These are phyloP conservation scores for Corchorus capsularis DNA, from an alignment of 345 rosid genomes.

Conservation along the genomic window DNA sequence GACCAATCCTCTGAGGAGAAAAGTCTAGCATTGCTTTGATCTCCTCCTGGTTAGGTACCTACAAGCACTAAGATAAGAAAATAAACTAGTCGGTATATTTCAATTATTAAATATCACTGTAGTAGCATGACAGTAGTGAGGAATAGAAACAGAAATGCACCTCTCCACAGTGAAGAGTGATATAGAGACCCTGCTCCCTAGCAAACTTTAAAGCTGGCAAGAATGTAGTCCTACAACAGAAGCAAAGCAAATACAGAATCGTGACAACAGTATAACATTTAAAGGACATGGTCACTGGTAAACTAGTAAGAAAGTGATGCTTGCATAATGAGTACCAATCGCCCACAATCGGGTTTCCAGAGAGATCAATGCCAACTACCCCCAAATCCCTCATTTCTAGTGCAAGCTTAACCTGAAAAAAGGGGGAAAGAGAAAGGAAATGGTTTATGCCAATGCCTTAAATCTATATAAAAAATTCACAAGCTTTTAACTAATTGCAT, in stretches of 20 bases:
- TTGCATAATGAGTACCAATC: slow-evolving; percentile 55
- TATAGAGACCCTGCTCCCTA: slow-evolving; percentile 65
- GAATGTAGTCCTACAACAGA: slow-evolving; percentile 65
- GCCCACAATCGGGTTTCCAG: slow-evolving; percentile 91
- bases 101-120: slow-evolving; percentile 10
- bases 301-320: not conserved
- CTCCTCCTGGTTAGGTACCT: slow-evolving; percentile 86
- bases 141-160: slow-evolving; percentile 40
- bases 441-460: not conserved
- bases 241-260: slow-evolving; percentile 20
- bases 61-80: slow-evolving; percentile 65
- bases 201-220: slow-evolving; percentile 81
- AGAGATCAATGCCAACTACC: slow-evolving; percentile 91
- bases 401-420: slow-evolving; percentile 78
- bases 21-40: slow-evolving; percentile 85
- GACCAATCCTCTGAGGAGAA: slow-evolving; percentile 83
- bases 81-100: slow-evolving; percentile 34
- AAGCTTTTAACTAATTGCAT: not conserved
- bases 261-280: not conserved
- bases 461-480: slow-evolving; percentile 5
- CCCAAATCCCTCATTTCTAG: slow-evolving; percentile 77
- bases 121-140: not conserved
- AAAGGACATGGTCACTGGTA: not conserved
- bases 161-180: slow-evolving; percentile 99
- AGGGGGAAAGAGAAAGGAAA: slow-evolving; percentile 1